A percentile compares a stretch with the other conserved stretches of the same genome.
phyloP scores from a whole-genome alignment of 495 filamentous ascomycete genomes.

The Apodospora peruviana region DNA sequence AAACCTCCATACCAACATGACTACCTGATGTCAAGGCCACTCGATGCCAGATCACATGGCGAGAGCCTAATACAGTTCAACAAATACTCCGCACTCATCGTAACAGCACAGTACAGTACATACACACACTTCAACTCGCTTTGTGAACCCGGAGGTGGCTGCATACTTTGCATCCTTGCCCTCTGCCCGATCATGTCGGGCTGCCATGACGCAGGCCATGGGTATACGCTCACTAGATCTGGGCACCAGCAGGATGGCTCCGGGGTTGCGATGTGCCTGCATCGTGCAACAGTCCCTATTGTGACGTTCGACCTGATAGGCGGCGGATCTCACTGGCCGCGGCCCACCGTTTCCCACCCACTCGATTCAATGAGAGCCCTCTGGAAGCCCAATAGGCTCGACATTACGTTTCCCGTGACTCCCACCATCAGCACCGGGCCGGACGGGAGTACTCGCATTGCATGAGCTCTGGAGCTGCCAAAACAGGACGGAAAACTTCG shows the following conservation, averaged over 20 bases:
- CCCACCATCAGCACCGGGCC: slow-evolving; percentile 5
- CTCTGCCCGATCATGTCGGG: slow-evolving; percentile 14
- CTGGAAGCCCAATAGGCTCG: background rate
- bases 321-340: slow-evolving; percentile 4
- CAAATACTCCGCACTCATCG: too few relatives aligned
- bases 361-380: slow-evolving; percentile 2
- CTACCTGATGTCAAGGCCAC: too few relatives aligned
- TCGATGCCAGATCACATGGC: too few relatives aligned
- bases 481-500: slow-evolving; percentile 1
- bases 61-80: too few relatives aligned
- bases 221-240: slow-evolving; percentile 15
- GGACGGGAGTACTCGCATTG: background rate
- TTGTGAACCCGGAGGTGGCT: slow-evolving; percentile 11
- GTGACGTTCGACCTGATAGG: slow-evolving; percentile 19
- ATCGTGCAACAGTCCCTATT: slow-evolving; percentile 15
- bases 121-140: background rate
- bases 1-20: slow-evolving; percentile 3
- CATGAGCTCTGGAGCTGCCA: background rate
- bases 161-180: slow-evolving; percentile 17
- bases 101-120: too few relatives aligned
- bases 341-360: slow-evolving; percentile 6
- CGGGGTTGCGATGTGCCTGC: slow-evolving; percentile 20
- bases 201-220: slow-evolving; percentile 17
- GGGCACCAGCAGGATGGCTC: slow-evolving; percentile 15
- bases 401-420: slow-evolving; percentile 1